Evolutionary conservation across 352 stramenopile genomes (phyloP), one percentile per base, ranked within the genome.

Genomic region (Phytophthora europaea): DNA sequence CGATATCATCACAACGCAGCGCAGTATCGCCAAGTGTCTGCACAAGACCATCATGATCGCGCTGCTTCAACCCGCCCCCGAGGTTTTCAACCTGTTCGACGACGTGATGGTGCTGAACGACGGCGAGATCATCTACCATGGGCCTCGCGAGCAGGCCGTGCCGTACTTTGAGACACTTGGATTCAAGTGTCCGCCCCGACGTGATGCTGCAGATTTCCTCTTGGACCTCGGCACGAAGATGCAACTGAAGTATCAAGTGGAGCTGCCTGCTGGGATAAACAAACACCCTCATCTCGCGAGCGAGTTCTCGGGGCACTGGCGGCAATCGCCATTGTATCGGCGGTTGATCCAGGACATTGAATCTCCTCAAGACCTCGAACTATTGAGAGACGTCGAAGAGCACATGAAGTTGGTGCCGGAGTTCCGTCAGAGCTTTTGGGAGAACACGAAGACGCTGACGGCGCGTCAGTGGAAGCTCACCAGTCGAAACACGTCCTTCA

Each of bases 1-100:
- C 66, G 94, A 98, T 61, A 98, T 99, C 73, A 88, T 93, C 70
- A 86, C 81, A 22, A 75, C 88, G 3, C 67, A 97, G 20, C 77
- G 69, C 10, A 75, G 81, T 64, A 75, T 84, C 26, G 81, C 81
- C 18, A 72, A 87, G 67, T 64, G 18, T 16, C 26, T 91, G 15
- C 65, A 76, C 59, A 83, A 81, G 56, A 92, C 84, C 2, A 62
- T 90, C 16, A 72, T 92, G 10, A 90, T 90, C 53, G 70, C 82
- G 26, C 53, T 92, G 20, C 62, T 92, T 55, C 84, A 92, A 54
- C 84, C 84, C 3, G 78, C 84, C 6, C 82, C 82, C 0, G 81
- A 90, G 55, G 81, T 92, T 0, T 88, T 87, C 53, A 66, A 78
- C 7, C 65, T 92, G 6, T 90, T 92, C 47, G 84, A 92, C 55